phyloP scores from a whole-genome alignment of 805 yeast genomes.

The Blastobotrys chiropterorum region DNA sequence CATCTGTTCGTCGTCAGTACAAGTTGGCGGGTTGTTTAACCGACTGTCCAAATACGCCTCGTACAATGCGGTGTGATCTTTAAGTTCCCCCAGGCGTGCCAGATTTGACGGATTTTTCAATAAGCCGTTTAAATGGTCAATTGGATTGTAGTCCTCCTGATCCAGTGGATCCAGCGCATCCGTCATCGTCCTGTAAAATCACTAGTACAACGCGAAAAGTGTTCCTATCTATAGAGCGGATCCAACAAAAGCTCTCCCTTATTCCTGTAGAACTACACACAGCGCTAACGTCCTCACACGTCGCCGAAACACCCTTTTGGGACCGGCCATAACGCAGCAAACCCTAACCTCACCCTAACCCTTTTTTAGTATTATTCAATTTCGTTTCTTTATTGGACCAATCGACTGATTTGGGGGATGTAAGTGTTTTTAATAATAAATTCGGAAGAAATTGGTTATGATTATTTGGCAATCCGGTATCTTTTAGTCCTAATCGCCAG shows the following conservation, averaged over 20 bases:
- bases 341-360: neutral
- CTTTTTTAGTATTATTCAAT: too few species aligned
- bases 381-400: too few species aligned
- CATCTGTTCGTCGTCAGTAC: conserved; percentile 29
- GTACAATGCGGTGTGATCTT: conserved; percentile 45
- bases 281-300: neutral
- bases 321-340: too few species aligned
- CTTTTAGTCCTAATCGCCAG: too few species aligned
- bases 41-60: conserved; percentile 43
- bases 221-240: too few species aligned
- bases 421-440: too few species aligned
- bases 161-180: conserved; percentile 23
- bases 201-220: too few species aligned
- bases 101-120: conserved; percentile 46
- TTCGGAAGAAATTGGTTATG: too few species aligned
- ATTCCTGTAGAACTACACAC: too few species aligned
- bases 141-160: conserved; percentile 45
- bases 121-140: conserved; percentile 44
- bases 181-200: neutral
- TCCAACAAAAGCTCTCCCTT: too few species aligned
- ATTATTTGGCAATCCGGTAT: too few species aligned
- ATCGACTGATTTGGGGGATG: too few species aligned
- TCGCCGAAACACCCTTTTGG: neutral
- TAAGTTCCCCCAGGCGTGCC: conserved; percentile 44
- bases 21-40: conserved; percentile 35